phyloP scores from a whole-genome alignment of 179 eudicot genomes.

The Beta lomatogona region DNA sequence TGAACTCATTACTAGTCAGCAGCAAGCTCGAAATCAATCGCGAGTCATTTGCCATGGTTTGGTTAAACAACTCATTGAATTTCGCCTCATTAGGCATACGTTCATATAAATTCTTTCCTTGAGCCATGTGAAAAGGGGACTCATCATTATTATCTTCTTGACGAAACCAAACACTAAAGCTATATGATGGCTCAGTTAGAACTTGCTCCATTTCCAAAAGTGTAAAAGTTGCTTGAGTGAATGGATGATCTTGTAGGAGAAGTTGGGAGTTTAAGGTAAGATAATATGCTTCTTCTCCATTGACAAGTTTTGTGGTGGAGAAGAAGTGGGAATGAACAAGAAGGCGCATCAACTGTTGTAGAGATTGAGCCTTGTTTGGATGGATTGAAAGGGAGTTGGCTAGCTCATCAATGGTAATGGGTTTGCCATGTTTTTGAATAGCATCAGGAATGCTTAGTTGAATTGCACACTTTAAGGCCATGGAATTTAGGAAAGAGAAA shows the following conservation, averaged over 20 bases:
- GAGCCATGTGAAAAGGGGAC: conserved; percentile 30
- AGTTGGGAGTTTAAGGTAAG: conserved; percentile 29
- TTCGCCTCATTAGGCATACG: background rate
- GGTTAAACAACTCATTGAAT: conserved; percentile 31
- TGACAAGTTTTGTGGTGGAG: background rate
- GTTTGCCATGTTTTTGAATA: too few species aligned
- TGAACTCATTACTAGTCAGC: background rate
- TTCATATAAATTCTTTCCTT: conserved; percentile 35
- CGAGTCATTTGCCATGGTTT: conserved; percentile 40
- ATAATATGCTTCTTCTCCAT: conserved; percentile 2
- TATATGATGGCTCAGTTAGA: conserved; percentile 19
- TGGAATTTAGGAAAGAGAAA: background rate
- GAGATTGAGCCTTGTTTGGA: too few species aligned
- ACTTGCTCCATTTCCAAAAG: conserved; percentile 30
- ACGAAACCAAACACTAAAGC: conserved; percentile 25
- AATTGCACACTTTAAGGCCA: too few species aligned
- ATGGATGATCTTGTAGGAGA: conserved; percentile 32
- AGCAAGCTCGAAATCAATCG: conserved; percentile 24
- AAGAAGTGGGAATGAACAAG: conserved; percentile 19
- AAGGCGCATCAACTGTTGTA: too few species aligned
- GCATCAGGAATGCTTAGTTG: too few species aligned
- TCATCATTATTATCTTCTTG: background rate
- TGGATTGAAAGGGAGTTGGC: too few species aligned
- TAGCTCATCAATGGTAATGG: too few species aligned
- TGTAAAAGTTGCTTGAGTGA: conserved; percentile 18